phyloP scores from a whole-genome alignment of 768 basidiomycete species.

The Sporobolomyces pararoseus region DNA sequence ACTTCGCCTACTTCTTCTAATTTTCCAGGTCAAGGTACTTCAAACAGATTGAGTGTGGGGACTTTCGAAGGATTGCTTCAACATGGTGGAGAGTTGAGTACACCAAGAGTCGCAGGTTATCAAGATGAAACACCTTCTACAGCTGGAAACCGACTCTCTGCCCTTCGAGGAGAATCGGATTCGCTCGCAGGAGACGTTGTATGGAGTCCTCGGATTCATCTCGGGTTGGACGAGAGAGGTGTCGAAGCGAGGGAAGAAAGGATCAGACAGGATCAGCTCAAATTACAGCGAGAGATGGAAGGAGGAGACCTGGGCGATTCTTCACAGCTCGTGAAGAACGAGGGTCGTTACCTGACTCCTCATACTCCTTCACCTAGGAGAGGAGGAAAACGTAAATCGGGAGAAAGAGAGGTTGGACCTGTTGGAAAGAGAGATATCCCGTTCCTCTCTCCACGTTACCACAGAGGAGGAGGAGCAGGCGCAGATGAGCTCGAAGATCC shows the following conservation, averaged over 20 bases:
- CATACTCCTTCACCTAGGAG: constrained; percentile 16
- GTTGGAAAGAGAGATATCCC: constrained; percentile 9
- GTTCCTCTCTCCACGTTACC: constrained; percentile 10
- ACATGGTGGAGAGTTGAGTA: neutral
- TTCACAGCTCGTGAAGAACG: neutral
- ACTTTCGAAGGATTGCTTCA: constrained; percentile 20
- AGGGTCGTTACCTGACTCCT: neutral
- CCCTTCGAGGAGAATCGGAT: neutral
- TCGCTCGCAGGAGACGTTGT: neutral
- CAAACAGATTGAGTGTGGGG: constrained; percentile 19
- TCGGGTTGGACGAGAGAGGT: constrained; percentile 10
- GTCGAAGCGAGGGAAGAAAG: constrained; percentile 24
- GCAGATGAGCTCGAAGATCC: neutral
- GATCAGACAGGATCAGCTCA: neutral
- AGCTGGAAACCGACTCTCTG: neutral
- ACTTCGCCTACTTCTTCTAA: neutral
- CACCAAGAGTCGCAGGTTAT: neutral
- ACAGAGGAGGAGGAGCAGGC: constrained; percentile 10
- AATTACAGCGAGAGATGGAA: constrained; percentile 1
- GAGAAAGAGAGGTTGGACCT: neutral
- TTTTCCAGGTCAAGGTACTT: neutral
- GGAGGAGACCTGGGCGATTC: neutral
- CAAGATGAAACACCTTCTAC: neutral
- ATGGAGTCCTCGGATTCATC: constrained; percentile 17
- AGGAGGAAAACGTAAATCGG: neutral